Percentiles rank a stretch among this genome's conserved stretches.
Conservation (phyloP, 768 basidiomycete species). For the Suillus americanus region DNA sequence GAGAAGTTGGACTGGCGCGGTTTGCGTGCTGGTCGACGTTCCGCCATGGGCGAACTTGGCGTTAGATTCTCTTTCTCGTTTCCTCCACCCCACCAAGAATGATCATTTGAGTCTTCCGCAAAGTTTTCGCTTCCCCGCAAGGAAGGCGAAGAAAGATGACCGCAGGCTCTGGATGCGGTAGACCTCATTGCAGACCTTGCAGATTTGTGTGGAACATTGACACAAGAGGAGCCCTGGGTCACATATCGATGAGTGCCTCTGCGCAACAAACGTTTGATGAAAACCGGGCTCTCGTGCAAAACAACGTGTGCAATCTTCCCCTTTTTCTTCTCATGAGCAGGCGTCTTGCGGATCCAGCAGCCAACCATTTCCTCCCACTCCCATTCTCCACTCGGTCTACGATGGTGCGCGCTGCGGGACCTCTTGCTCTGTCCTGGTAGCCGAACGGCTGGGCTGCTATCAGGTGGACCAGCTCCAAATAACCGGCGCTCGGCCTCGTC, state of each 20-base stretch:
- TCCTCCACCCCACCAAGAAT: slow-evolving; percentile 22
- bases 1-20: slow-evolving; percentile 33
- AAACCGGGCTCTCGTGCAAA: slow-evolving; percentile 6
- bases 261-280: slow-evolving; percentile 2
- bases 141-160: slow-evolving; percentile 11
- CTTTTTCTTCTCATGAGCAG: slow-evolving; percentile 24
- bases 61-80: slow-evolving; percentile 21
- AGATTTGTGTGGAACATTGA: background rate
- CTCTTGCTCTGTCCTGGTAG: slow-evolving; percentile 9
- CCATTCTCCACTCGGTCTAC: slow-evolving; percentile 35
- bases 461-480: slow-evolving; percentile 30
- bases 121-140: slow-evolving; percentile 14
- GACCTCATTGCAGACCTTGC: slow-evolving; percentile 1
- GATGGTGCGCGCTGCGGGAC: slow-evolving; percentile 9
- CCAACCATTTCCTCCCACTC: slow-evolving; percentile 49
- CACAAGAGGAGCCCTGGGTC: background rate
- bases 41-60: slow-evolving; percentile 8
- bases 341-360: slow-evolving; percentile 44
- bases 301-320: slow-evolving; percentile 8
- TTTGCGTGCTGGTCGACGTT: slow-evolving; percentile 13
- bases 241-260: background rate
- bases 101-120: slow-evolving; percentile 17
- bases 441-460: slow-evolving; percentile 17
- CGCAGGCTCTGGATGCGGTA: slow-evolving; percentile 5
- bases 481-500: slow-evolving; percentile 54